phyloP scores from a whole-genome alignment of 495 filamentous ascomycete genomes.

The Aspergillus hancockii region DNA sequence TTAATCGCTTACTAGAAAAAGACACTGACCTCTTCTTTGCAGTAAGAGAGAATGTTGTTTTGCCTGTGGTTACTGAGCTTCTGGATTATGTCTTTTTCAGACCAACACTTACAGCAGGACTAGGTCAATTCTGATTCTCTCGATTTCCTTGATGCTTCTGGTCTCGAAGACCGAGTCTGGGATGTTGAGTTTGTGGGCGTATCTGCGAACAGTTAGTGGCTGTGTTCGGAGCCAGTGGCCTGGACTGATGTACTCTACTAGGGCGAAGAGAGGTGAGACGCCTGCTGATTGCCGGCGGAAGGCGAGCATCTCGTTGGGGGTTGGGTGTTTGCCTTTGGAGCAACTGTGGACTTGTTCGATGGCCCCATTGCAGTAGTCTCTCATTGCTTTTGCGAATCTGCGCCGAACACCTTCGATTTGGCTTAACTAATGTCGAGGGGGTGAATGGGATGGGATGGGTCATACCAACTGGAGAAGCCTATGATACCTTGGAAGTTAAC shows the following conservation, averaged over 20 bases:
- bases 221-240: not conserved
- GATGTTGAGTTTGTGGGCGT: constrained; percentile 28
- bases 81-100: not conserved
- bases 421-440: not conserved
- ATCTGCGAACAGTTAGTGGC: constrained; percentile 16
- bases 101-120: constrained; percentile 25
- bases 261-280: constrained; percentile 30
- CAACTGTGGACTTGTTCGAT: constrained; percentile 26
- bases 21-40: constrained; percentile 29
- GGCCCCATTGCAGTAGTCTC: constrained; percentile 27
- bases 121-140: constrained; percentile 32
- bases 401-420: constrained; percentile 21
- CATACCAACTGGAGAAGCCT: constrained; percentile 17
- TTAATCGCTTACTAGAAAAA: too few relatives aligned
- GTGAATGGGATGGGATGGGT: not conserved
- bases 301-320: constrained; percentile 26
- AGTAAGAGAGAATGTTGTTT: constrained; percentile 34
- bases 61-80: constrained; percentile 17
- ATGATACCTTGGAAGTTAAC: not conserved
- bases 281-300: constrained; percentile 27
- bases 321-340: constrained; percentile 14
- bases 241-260: constrained; percentile 27
- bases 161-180: constrained; percentile 33
- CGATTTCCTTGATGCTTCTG: constrained; percentile 29
- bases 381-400: constrained; percentile 29